Evolutionary conservation across 139 green algal species (phyloP).

Genomic region (Limnomonas spitsbergensis): DNA sequence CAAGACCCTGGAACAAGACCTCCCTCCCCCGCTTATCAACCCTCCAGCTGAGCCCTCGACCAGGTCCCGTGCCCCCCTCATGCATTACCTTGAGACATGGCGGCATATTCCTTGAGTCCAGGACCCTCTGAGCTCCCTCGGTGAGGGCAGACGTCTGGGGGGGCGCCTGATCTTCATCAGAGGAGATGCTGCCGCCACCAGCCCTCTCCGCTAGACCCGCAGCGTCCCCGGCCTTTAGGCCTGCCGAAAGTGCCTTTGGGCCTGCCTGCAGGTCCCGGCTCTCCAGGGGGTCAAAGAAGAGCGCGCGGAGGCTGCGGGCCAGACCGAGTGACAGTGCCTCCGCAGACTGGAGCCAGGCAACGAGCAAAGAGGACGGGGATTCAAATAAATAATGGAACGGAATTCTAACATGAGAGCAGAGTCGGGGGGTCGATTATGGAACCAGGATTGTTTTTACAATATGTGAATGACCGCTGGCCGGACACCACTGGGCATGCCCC

Average conservation of each 20-base stretch:
- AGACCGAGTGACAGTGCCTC: conserved; percentile 10
- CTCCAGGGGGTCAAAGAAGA: neutral
- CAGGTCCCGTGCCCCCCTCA: neutral
- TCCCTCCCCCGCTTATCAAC: neutral
- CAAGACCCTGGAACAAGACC: neutral
- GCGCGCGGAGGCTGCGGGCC: neutral
- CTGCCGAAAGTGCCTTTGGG: neutral
- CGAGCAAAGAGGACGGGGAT: neutral
- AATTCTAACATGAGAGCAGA: neutral
- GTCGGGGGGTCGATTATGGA: too few species aligned
- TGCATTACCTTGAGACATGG: conserved; percentile 38
- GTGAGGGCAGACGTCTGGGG: too few species aligned
- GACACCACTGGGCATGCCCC: too few species aligned
- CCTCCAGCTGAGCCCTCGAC: neutral
- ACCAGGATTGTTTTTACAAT: too few species aligned
- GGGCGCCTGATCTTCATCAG: conserved; percentile 19
- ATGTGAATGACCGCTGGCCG: too few species aligned
- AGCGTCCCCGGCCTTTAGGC: neutral
- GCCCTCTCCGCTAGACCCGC: neutral
- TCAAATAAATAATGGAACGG: neutral
- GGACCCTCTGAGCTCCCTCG: neutral
- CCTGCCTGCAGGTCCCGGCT: neutral
- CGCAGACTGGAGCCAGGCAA: conserved; percentile 13
- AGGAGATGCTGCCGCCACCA: neutral
- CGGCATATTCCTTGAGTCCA: conserved; percentile 29